These are phyloP conservation scores for Oryza meyeriana DNA, from an alignment of 176 grass and related monocot species.

Conservation along the genomic window DNA sequence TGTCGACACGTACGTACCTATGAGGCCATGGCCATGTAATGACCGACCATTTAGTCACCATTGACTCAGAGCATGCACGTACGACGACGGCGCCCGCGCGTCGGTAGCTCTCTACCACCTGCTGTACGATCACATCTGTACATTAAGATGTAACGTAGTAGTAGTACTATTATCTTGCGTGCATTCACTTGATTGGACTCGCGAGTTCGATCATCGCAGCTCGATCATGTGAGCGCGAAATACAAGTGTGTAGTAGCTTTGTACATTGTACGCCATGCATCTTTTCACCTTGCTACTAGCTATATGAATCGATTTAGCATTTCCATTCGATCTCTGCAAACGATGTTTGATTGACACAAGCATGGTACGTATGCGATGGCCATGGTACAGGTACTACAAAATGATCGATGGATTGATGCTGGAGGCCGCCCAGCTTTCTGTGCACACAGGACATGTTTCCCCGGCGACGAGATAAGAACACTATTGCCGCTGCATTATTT, in stretches of 20 bases:
- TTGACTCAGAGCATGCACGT: neutral
- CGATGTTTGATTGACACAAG: neutral
- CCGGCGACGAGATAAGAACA: neutral
- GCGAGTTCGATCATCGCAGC: neutral
- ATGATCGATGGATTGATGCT: neutral
- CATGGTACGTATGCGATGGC: neutral
- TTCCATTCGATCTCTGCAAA: neutral
- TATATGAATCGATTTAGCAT: neutral
- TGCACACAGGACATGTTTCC: neutral
- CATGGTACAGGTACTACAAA: neutral
- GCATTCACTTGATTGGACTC: neutral
- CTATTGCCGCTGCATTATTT: conserved; percentile 20
- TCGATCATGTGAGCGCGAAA: neutral
- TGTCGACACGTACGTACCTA: neutral
- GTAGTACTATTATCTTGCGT: neutral
- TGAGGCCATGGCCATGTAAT: neutral
- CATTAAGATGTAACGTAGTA: neutral
- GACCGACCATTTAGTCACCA: neutral
- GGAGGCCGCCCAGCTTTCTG: neutral
- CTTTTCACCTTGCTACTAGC: neutral
- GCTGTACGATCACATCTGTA: neutral
- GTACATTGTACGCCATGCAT: conserved; percentile 20
- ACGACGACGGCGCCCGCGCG: neutral
- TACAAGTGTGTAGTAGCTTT: neutral
- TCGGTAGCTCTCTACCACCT: neutral